These are phyloP conservation scores for Claviceps humidiphila DNA, from an alignment of 2,329 filamentous ascomycete species.

Conservation along the genomic window DNA sequence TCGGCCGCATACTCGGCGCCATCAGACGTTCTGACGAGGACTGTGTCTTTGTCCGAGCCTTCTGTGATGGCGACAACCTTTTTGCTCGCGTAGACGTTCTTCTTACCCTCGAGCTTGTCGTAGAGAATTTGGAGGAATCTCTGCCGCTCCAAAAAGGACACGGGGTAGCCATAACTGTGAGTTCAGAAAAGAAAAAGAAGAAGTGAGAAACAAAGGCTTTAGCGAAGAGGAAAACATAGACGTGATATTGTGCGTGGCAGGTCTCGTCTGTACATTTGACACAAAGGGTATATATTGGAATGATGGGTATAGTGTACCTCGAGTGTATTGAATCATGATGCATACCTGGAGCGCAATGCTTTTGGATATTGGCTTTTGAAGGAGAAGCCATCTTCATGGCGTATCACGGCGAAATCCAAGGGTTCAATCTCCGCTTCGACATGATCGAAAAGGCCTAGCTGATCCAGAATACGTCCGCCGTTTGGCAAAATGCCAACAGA, in stretches of 20 bases:
- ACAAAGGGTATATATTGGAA: no score
- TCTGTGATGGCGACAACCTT: constrained; percentile 8
- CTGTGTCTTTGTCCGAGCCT: not conserved
- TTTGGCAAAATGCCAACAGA: constrained; percentile 32
- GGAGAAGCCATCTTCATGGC: constrained; percentile 4
- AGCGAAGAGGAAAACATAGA: not conserved
- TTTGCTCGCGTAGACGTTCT: constrained; percentile 9
- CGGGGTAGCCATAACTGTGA: constrained; percentile 16
- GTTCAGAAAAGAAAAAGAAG: no score
- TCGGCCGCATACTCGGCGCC: constrained; percentile 21
- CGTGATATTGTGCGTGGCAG: not conserved
- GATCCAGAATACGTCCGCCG: constrained; percentile 32
- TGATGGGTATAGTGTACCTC: no score
- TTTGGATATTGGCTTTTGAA: constrained; percentile 7
- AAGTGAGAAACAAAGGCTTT: not conserved
- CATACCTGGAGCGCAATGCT: constrained; percentile 4
- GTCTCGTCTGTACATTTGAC: no score
- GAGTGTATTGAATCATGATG: not conserved
- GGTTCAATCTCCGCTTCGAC: constrained; percentile 7
- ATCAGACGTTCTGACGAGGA: constrained; percentile 20
- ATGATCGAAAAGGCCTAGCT: constrained; percentile 23
- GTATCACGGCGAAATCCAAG: constrained; percentile 5
- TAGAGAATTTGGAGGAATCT: constrained; percentile 21
- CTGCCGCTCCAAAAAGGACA: constrained; percentile 23
- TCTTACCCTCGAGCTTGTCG: constrained; percentile 17